Percentiles rank a stretch among this genome's conserved stretches.
phyloP scores from a whole-genome alignment of 2,329 filamentous ascomycete species.

The Colletotrichum orchidophilum region DNA sequence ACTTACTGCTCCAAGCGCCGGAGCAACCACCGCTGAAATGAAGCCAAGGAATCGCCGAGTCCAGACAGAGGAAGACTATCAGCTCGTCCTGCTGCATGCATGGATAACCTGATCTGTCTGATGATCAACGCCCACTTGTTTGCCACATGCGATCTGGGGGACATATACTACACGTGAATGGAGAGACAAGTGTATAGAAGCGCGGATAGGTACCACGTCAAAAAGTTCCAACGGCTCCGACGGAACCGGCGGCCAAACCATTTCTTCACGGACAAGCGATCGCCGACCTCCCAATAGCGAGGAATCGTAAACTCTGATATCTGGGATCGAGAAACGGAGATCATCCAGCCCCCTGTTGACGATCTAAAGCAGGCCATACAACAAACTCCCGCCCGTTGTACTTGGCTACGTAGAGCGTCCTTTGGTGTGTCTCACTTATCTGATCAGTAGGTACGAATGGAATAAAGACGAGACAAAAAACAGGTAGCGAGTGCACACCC shows the following conservation, averaged over 20 bases:
- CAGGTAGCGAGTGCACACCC: constrained; percentile 16
- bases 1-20: constrained; percentile 3
- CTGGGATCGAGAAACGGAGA: neutral
- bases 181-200: neutral
- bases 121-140: neutral
- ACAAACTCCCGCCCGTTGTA: neutral
- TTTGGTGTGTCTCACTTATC: neutral
- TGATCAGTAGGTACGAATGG: neutral
- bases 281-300: neutral
- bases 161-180: neutral
- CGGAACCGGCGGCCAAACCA: neutral
- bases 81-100: constrained; percentile 12
- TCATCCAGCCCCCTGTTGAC: neutral
- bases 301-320: neutral
- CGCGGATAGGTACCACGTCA: neutral
- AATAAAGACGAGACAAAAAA: neutral
- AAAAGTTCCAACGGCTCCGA: neutral
- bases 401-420: neutral
- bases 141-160: neutral
- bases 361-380: neutral
- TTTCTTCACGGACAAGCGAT: neutral
- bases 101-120: constrained; percentile 19
- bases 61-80: constrained; percentile 12
- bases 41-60: neutral
- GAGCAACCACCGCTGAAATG: neutral